Conservation (phyloP, 2,329 filamentous ascomycete genomes). For the Stemphylium beticola region DNA sequence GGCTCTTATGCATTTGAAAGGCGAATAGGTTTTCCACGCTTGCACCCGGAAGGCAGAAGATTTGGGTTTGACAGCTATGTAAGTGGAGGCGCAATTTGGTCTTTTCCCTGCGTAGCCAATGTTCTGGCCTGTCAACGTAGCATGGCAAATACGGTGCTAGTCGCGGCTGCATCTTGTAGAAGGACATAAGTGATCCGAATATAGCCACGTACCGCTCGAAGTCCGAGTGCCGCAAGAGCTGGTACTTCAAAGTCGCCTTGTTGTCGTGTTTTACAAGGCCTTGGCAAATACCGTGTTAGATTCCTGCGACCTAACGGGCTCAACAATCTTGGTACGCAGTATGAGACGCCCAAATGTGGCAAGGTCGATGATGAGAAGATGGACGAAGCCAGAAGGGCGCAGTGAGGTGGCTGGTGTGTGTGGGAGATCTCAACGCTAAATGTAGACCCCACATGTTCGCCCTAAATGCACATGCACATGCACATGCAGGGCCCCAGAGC, state of each 20-base stretch:
- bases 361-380: neutral
- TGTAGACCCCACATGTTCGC: slow-evolving; percentile 13
- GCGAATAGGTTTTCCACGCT: no score
- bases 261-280: slow-evolving; percentile 5
- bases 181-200: neutral
- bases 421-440: neutral
- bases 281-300: neutral
- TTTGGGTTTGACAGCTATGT: no score
- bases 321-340: neutral
- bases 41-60: no score
- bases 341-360: neutral
- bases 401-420: neutral
- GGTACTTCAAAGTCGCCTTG: slow-evolving; percentile 3
- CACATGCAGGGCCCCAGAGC: neutral
- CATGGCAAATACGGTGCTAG: no score
- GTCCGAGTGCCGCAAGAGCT: slow-evolving; percentile 3
- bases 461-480: slow-evolving; percentile 1
- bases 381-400: neutral
- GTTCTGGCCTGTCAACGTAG: no score
- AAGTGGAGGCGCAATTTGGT: no score
- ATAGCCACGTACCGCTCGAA: neutral
- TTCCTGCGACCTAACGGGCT: neutral
- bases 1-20: no score
- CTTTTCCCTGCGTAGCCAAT: no score
- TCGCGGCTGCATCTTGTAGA: no score